These are phyloP conservation scores for Yarrowia divulgata DNA, from an alignment of 805 yeast species.

Conservation along the genomic window DNA sequence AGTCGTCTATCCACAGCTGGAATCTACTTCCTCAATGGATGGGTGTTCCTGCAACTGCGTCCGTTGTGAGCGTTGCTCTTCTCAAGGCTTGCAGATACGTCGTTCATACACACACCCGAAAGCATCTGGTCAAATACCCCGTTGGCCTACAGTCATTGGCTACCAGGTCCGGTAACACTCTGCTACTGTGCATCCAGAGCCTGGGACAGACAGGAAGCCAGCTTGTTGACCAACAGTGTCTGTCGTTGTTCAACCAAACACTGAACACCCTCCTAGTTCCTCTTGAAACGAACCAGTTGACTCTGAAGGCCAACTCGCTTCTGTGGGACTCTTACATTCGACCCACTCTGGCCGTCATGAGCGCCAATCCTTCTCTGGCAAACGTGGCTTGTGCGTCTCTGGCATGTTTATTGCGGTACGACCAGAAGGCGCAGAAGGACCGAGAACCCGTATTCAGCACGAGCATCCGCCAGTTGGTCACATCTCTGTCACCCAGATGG, in stretches of 20 bases:
- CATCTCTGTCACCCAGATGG: constrained; percentile 21
- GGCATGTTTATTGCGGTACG: constrained; percentile 10
- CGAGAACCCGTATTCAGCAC: constrained; percentile 29
- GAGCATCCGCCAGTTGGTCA: neutral
- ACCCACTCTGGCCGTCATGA: constrained; percentile 18
- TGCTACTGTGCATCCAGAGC: constrained; percentile 13
- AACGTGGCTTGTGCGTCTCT: constrained; percentile 22
- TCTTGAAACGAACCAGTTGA: constrained; percentile 26
- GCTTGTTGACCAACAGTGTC: constrained; percentile 14
- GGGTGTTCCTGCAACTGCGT: neutral
- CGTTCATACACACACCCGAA: constrained; percentile 15
- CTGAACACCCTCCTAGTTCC: constrained; percentile 8
- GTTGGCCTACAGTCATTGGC: constrained; percentile 15
- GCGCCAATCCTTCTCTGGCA: constrained; percentile 9
- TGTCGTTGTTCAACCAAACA: constrained; percentile 34
- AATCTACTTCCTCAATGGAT: constrained; percentile 22
- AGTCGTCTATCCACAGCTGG: constrained; percentile 23
- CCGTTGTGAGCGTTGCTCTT: neutral
- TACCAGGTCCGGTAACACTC: constrained; percentile 16
- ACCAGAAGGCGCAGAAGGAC: constrained; percentile 14
- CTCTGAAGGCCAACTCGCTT: constrained; percentile 29
- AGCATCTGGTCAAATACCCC: constrained; percentile 30
- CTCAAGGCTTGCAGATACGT: constrained; percentile 33
- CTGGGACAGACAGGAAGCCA: constrained; percentile 3
- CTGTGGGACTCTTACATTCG: constrained; percentile 38